Evolutionary conservation across 192 early-diverging fungal species (phyloP).

Genomic region (Dissophora ornata): DNA sequence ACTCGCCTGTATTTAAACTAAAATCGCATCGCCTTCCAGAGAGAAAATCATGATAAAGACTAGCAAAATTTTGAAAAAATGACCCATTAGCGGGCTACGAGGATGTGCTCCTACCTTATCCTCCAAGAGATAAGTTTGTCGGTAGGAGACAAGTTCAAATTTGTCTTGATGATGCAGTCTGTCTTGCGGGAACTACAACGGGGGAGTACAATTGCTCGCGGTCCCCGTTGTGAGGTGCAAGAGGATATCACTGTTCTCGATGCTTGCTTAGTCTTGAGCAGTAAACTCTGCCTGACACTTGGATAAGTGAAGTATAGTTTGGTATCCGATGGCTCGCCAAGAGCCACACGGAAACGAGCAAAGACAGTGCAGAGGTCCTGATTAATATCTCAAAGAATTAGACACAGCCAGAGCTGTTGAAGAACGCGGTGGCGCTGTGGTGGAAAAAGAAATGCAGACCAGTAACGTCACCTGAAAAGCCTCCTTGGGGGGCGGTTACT

Average conservation of each 20-base stretch:
- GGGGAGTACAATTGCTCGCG: too few relatives aligned
- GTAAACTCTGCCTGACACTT: constrained; percentile 8
- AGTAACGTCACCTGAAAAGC: neutral
- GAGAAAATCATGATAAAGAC: neutral
- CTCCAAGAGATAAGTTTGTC: too few relatives aligned
- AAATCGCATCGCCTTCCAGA: neutral
- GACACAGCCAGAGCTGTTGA: constrained; percentile 8
- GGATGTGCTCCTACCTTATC: too few relatives aligned
- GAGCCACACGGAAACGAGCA: constrained; percentile 22
- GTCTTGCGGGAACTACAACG: too few relatives aligned
- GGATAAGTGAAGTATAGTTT: constrained; percentile 5
- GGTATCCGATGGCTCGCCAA: constrained; percentile 44
- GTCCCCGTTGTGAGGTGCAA: too few relatives aligned
- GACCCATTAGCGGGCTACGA: too few relatives aligned
- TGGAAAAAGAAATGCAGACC: constrained; percentile 14
- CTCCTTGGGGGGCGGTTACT: constrained; percentile 40
- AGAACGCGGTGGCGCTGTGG: neutral
- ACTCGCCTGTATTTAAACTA: constrained; percentile 2
- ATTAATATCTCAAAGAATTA: constrained; percentile 17
- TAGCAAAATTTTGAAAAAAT: neutral
- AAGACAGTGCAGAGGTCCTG: constrained; percentile 9
- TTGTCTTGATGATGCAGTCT: too few relatives aligned
- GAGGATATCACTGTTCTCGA: too few relatives aligned
- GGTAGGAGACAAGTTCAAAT: too few relatives aligned
- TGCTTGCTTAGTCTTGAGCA: constrained; percentile 14